These are phyloP conservation scores for Prunus yedoensis DNA, from an alignment of 331 rosid species.

Conservation along the genomic window DNA sequence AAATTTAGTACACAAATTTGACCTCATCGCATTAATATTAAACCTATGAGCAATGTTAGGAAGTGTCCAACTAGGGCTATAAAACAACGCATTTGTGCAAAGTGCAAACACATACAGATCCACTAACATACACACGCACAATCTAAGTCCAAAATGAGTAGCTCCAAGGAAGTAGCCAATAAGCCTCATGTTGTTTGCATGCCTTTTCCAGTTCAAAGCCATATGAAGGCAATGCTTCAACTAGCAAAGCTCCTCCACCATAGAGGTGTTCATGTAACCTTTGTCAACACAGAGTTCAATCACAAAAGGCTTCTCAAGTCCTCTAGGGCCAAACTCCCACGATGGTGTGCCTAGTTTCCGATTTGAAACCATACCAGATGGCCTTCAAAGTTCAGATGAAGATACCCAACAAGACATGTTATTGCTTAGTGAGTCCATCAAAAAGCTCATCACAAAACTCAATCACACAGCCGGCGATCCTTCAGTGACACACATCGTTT, in stretches of 20 bases:
- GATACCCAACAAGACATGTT: background rate
- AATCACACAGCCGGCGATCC: conserved; percentile 11
- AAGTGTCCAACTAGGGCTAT: no score
- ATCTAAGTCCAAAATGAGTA: background rate
- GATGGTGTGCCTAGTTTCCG: background rate
- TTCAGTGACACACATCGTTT: conserved; percentile 35
- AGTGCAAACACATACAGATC: background rate
- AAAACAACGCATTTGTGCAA: background rate
- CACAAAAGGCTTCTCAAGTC: no score
- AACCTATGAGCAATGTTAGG: no score
- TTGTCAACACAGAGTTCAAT: no score
- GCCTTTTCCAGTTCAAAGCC: background rate
- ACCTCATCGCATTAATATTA: no score
- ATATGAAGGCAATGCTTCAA: conserved; percentile 6
- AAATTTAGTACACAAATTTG: no score
- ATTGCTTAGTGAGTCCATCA: background rate
- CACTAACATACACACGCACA: background rate
- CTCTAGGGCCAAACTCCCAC: background rate
- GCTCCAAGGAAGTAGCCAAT: background rate
- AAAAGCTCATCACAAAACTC: background rate
- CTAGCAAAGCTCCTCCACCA: background rate
- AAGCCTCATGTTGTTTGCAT: conserved; percentile 5
- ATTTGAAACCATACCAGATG: background rate
- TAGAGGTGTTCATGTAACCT: background rate
- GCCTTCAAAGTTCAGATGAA: background rate